A percentile compares a stretch with the other conserved stretches of the same genome.
Evolutionary conservation across 2,329 filamentous ascomycete species (phyloP).

Genomic region (Trichoderma hamatum): DNA sequence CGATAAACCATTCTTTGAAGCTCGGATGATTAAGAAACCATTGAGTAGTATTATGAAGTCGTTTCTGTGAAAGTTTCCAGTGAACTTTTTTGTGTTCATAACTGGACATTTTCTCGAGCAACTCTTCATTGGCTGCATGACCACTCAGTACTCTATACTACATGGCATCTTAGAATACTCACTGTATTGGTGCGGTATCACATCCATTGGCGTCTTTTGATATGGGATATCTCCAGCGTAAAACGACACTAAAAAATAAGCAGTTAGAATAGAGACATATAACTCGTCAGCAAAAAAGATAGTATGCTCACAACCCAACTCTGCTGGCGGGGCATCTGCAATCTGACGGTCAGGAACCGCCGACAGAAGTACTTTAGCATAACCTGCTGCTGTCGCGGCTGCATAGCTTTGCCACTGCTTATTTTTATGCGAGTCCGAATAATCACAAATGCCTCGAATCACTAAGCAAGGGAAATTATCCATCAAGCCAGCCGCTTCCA

Average conservation of each 20-base stretch:
- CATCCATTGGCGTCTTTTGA: neutral
- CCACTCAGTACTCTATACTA: neutral
- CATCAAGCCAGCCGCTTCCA: slow-evolving; percentile 21
- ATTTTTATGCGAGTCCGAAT: slow-evolving; percentile 19
- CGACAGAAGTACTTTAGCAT: slow-evolving; percentile 9
- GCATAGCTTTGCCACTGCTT: slow-evolving; percentile 21
- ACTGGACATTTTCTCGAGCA: neutral
- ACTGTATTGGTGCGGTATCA: neutral
- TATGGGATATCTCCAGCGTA: neutral
- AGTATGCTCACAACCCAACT: neutral
- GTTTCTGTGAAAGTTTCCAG: neutral
- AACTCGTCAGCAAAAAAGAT: too few relatives aligned
- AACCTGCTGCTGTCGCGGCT: slow-evolving; percentile 6
- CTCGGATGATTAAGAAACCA: neutral
- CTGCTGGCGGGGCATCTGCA: neutral
- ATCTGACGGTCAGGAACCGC: neutral
- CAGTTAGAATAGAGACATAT: neutral
- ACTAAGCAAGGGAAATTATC: slow-evolving; percentile 12
- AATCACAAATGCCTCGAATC: slow-evolving; percentile 20
- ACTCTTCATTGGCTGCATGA: neutral
- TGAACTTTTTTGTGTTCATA: neutral
- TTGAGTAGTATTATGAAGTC: neutral
- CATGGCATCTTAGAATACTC: neutral
- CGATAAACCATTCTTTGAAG: neutral
- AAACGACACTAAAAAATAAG: neutral